These are phyloP conservation scores for Teratosphaeriaceae sp. DNA, from an alignment of 2,329 filamentous ascomycete species.

Conservation along the genomic window DNA sequence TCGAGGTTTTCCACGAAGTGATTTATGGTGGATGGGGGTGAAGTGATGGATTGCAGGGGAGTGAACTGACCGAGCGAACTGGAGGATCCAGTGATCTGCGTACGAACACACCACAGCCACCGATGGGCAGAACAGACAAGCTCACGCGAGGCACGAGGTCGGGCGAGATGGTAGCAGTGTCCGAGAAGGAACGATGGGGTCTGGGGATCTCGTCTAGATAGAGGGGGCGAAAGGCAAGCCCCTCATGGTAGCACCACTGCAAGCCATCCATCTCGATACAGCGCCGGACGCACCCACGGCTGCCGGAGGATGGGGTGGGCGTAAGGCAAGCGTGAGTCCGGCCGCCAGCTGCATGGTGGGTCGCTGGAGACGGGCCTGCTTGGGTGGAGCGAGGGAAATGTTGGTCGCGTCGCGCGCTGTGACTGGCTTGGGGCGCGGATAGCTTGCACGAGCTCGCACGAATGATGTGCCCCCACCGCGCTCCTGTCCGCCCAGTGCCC, in stretches of 20 bases:
- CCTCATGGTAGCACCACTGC: constrained; percentile 8
- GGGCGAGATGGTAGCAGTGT: neutral
- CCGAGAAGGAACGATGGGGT: neutral
- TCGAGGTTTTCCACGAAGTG: neutral
- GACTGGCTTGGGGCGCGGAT: constrained; percentile 4
- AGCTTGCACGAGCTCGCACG: constrained; percentile 6
- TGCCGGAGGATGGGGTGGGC: constrained; percentile 2
- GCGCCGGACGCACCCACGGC: constrained; percentile 4
- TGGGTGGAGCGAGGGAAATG: neutral
- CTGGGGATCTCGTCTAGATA: neutral
- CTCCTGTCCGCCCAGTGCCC: constrained; percentile 12
- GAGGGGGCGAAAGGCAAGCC: neutral
- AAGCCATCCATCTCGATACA: constrained; percentile 3
- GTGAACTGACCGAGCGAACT: neutral
- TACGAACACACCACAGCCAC: neutral
- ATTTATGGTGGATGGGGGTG: neutral
- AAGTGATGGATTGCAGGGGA: neutral
- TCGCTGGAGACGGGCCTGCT: neutral
- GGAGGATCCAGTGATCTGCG: neutral
- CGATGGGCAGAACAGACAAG: neutral
- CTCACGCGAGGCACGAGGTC: neutral
- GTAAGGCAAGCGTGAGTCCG: constrained; percentile 1
- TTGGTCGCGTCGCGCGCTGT: constrained; percentile 1
- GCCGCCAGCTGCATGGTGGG: constrained; percentile 4
- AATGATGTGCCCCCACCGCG: constrained; percentile 17